phyloP scores from a whole-genome alignment of 441 rosid species.

The Bocquillonia castaneifolia region DNA sequence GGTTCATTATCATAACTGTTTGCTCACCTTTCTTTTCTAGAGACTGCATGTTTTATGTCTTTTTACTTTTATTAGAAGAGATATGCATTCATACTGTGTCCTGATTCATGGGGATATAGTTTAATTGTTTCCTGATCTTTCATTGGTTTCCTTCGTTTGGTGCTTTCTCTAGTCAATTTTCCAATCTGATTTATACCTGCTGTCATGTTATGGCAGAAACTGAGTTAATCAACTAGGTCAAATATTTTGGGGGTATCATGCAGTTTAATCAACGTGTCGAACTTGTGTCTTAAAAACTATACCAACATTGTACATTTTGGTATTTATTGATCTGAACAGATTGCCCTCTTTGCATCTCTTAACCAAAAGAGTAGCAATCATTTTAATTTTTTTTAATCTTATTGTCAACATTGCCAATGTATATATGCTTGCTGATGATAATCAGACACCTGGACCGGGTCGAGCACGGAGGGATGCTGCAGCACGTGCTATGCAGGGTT shows the following conservation, averaged over 20 bases:
- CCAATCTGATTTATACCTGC: background rate
- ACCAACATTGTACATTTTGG: background rate
- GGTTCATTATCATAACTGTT: background rate
- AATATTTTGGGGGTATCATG: background rate
- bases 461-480: slow-evolving; percentile 73
- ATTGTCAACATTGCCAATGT: slow-evolving; percentile 17
- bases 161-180: background rate
- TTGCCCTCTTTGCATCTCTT: background rate
- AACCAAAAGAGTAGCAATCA: background rate
- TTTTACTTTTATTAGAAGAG: background rate
- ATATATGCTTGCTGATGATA: slow-evolving; percentile 27
- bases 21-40: background rate
- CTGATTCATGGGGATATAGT: background rate
- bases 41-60: background rate
- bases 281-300: background rate
- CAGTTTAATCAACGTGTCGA: background rate
- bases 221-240: background rate
- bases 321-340: background rate
- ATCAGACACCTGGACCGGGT: slow-evolving; percentile 53
- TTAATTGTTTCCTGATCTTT: background rate
- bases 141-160: background rate
- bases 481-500: slow-evolving; percentile 85
- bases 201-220: background rate
- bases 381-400: background rate
- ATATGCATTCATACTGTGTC: background rate